Evolutionary conservation across 345 rosid genomes (phyloP), one percentile per base, ranked within the genome.

Genomic region (Noccaea bulbosa): DNA sequence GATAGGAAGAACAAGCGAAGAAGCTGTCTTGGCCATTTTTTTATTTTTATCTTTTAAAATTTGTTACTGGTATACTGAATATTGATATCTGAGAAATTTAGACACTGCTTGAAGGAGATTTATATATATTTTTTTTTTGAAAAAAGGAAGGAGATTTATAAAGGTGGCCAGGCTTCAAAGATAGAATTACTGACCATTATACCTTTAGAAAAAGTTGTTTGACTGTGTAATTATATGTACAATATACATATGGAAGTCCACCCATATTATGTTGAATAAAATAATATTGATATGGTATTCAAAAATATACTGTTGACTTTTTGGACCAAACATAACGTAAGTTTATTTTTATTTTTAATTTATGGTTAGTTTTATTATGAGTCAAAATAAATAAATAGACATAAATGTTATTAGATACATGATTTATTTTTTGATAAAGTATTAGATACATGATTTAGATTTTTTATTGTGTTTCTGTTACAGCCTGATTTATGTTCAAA

Each of bases 1-100:
- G 48, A 59, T 59, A 11, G 64, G 35, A 3, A 59, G 1, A n/a
- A 59, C 48, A 40, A 59, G 49, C 11, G 35, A 7, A 39, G 16
- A 39, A 40, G 33, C 3, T 58, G 34, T 2, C 35, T 59, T 59
- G 34, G 48, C 34, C 64, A 59, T 59, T 16, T 7, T n/a, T n/a
- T 56, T 37, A 10, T 37, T 37, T 35, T 30, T 9, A n/a, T 56
- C 15, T 37, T 11, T 5, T 14, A 33, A 9, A 2, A 0, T 32
- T 12, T 4, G 14, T 10, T 15, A 16, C 4, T 10, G 1, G 14
- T 24, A 50, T 50, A 22, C 3, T 24, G 15, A 47, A 34, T 47
- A 11, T 45, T 63, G 45, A 48, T 47, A 11, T 11, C 2, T 11
- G 11, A 6, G 47, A 27, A 27, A 8, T 2, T 14, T 8, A 5